Percentiles rank a stretch among this genome's conserved stretches.
Evolutionary conservation across 108 stramenopile genomes (phyloP).

Genomic region (Cylindrotheca closterium): DNA sequence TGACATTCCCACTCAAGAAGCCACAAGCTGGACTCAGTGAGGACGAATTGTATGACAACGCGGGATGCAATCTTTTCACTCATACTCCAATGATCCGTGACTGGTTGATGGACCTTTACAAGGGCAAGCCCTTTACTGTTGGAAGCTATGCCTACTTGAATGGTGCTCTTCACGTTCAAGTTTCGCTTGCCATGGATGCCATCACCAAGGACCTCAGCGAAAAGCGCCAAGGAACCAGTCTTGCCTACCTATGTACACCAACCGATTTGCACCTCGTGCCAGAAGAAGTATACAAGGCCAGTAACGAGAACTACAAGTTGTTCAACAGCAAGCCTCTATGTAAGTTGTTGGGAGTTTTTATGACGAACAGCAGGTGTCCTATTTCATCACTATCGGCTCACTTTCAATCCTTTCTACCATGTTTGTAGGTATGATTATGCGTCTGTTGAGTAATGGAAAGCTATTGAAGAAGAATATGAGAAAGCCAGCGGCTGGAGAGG

Average conservation of each 20-base stretch:
- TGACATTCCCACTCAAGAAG: slow-evolving; percentile 91
- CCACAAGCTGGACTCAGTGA: slow-evolving; percentile 52
- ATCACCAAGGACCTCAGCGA: slow-evolving; percentile 82
- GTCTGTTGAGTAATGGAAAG: slow-evolving; percentile 63
- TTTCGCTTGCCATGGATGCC: slow-evolving; percentile 95
- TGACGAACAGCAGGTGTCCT: too few relatives aligned
- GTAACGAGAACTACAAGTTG: slow-evolving; percentile 60
- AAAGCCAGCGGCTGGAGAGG: slow-evolving; percentile 62
- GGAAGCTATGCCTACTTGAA: slow-evolving; percentile 96
- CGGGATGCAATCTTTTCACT: slow-evolving; percentile 94
- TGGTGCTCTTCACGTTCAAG: slow-evolving; percentile 95
- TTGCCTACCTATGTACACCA: slow-evolving; percentile 97
- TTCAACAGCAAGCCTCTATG: slow-evolving; percentile 68
- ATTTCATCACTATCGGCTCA: neutral
- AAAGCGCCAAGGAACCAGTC: slow-evolving; percentile 75
- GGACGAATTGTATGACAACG: slow-evolving; percentile 67
- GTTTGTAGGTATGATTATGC: slow-evolving; percentile 58
- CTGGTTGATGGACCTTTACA: slow-evolving; percentile 89
- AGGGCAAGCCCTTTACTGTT: slow-evolving; percentile 82
- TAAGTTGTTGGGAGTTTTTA: slow-evolving; percentile 23
- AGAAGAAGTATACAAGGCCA: slow-evolving; percentile 88
- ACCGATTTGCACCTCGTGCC: slow-evolving; percentile 95
- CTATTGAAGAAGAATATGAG: slow-evolving; percentile 75
- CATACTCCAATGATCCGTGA: slow-evolving; percentile 92
- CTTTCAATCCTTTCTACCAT: slow-evolving; percentile 11